Evolutionary conservation across 169 alveolate species (phyloP).

Genomic region (Cryptosporidium andersoni): DNA sequence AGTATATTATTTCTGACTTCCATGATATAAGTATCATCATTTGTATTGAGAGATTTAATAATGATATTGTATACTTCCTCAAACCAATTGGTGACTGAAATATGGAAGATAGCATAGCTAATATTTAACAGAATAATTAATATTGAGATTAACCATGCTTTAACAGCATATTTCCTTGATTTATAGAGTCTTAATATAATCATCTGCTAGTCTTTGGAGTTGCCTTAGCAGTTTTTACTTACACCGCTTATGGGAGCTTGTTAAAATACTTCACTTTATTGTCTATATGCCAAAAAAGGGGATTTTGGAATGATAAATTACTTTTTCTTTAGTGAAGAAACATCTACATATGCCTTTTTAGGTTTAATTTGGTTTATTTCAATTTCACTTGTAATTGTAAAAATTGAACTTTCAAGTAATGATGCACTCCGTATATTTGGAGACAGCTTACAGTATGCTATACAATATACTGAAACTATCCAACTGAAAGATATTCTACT

Average conservation of each 20-base stretch:
- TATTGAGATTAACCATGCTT: slow-evolving; percentile 5
- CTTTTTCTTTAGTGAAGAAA: too few relatives aligned
- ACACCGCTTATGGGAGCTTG: not conserved
- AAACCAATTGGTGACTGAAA: slow-evolving; percentile 35
- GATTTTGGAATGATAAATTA: too few relatives aligned
- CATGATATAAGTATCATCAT: not conserved
- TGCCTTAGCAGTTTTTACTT: not conserved
- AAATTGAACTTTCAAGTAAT: slow-evolving; percentile 22
- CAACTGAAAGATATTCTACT: not conserved
- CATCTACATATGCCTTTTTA: too few relatives aligned
- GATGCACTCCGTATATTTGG: slow-evolving; percentile 12
- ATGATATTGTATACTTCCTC: slow-evolving; percentile 29
- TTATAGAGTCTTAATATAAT: not conserved
- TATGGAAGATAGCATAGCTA: slow-evolving; percentile 9
- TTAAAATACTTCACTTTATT: not conserved
- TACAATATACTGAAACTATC: not conserved
- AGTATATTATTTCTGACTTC: slow-evolving; percentile 14
- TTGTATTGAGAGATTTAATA: slow-evolving; percentile 23
- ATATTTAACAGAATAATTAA: slow-evolving; percentile 1
- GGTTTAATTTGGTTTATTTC: not conserved
- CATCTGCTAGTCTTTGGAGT: not conserved
- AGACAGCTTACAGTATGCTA: slow-evolving; percentile 34
- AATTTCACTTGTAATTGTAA: not conserved
- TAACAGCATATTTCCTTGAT: not conserved
- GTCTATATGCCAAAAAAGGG: too few relatives aligned